Evolutionary conservation across 2,329 filamentous ascomycete genomes (phyloP), one percentile per base, ranked within the genome.

Genomic region (Endoconidiophora polonica): DNA sequence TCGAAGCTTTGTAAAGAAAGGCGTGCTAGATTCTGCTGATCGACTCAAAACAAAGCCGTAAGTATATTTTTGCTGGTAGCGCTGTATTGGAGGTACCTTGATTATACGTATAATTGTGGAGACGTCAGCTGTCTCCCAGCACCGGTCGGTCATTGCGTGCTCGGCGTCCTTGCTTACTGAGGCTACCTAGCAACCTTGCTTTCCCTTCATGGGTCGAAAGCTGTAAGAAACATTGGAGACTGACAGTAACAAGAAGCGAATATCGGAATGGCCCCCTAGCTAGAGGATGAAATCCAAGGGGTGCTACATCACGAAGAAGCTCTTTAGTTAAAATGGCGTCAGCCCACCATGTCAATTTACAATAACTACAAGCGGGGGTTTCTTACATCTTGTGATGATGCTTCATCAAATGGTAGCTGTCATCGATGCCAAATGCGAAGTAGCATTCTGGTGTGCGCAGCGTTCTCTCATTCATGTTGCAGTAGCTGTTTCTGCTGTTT

Each of bases 121-220:
- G 29, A 29, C 33, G 5, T 38, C 4, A 14, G 24, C 26, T 16
- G 16, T 14, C 12, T 46, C 18, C 44, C 20, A 24, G 7, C 16
- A 18, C 16, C 16, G 16, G 14, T 10, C 44, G 44, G 44, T 14
- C 36, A 52, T 52, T 52, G 50, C 50, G 50, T 52, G 50, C 50
- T 52, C 45, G 50, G 41, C 36, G 44, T 39, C 9, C 29, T 33
- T 7, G 29, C 29, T 33, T 12, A 33, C 12, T 33, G 29, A 33
- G 29, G 29, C 29, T 33, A 12, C 16, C 29, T 29, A 5, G 16
- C 26, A 14, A 23, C 12, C 43, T 16, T 33, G 9, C 16, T 33
- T 33, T 33, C 29, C 9, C 29, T 10, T 33, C 29, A 12, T 33
- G 29, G 29, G 29, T 33, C 29, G 9, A 33, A 33, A 10, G 4